Evolutionary conservation across 164 flowering plant genomes (phyloP), one percentile per base, ranked within the genome.

Genomic region (Cinnamomum micranthum): DNA sequence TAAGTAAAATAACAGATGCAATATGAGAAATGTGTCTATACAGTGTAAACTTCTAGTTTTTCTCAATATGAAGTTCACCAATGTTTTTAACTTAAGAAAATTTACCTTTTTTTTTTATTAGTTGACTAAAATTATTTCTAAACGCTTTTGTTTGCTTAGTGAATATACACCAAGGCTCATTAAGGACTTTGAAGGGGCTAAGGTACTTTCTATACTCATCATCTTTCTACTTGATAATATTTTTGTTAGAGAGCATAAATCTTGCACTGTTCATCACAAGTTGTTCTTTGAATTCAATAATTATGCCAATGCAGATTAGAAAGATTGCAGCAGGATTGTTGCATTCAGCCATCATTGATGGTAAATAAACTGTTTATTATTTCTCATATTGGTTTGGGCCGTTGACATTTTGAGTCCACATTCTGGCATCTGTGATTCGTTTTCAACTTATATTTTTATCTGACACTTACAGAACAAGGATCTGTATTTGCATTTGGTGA

Each of bases 131-230:
- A 47, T 69, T 22, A 20, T 35, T 2, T 69, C 11, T 69, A 4
- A 52, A 25, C 2, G n/a, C 63, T 33, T 41, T 70, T 77, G 41
- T 73, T 73, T 73, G 13, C 85, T 86, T 92, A 95, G 98, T 80
- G 99, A 95, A 80, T 93, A 84, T 77, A 92, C 88, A 68, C 99
- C 99, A 66, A 88, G 99, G 77, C 91, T 92, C 50, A 87, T 95
- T 70, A 93, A 89, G 81, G 77, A 79, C 63, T 93, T 95, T 76
- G 95, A 92, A 73, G 95, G 89, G 28, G 69, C 84, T 25, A 90
- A 95, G 98, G 99, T 95, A 84, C 24, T 70, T 73, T 76, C 14
- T 31, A 17, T 64, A 64, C n/a, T 55, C 19, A 78, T 65, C 27
- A 5, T 5, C 1, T 19, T 71, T 17, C 28, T 80, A 35, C 69